Conservation (phyloP, 768 basidiomycete genomes). For the Saitozyma sp. region DNA sequence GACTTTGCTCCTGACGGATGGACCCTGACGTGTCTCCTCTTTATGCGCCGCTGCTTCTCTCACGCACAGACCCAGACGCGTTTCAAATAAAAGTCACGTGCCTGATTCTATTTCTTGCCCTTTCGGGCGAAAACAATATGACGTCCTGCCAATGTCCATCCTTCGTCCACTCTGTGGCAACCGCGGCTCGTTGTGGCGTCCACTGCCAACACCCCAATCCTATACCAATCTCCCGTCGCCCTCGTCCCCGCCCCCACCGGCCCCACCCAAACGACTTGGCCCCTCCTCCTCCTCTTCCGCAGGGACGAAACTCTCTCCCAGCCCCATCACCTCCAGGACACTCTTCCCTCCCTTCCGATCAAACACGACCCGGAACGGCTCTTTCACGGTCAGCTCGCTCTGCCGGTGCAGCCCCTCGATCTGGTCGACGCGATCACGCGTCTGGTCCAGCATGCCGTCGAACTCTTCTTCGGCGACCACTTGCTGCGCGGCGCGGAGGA, state of each 20-base stretch:
- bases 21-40: too few species aligned
- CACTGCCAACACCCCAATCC: background rate
- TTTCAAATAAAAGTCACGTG: background rate
- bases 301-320: constrained; percentile 63
- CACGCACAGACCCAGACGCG: background rate
- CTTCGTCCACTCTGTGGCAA: background rate
- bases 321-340: constrained; percentile 43
- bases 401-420: constrained; percentile 65
- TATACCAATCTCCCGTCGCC: background rate
- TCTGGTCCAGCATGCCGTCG: constrained; percentile 71
- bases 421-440: constrained; percentile 75
- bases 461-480: constrained; percentile 75
- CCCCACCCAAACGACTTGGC: too few species aligned
- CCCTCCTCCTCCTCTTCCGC: constrained; percentile 28
- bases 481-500: constrained; percentile 69
- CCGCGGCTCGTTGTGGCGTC: background rate
- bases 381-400: constrained; percentile 49
- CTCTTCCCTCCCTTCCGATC: constrained; percentile 29
- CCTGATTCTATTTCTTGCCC: background rate
- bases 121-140: constrained; percentile 3
- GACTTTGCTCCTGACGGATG: too few species aligned
- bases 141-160: background rate
- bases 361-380: constrained; percentile 47
- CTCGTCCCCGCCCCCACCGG: background rate
- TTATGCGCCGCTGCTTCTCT: background rate